phyloP scores from a whole-genome alignment of 495 filamentous ascomycete species.

The Aspergillus affinis region DNA sequence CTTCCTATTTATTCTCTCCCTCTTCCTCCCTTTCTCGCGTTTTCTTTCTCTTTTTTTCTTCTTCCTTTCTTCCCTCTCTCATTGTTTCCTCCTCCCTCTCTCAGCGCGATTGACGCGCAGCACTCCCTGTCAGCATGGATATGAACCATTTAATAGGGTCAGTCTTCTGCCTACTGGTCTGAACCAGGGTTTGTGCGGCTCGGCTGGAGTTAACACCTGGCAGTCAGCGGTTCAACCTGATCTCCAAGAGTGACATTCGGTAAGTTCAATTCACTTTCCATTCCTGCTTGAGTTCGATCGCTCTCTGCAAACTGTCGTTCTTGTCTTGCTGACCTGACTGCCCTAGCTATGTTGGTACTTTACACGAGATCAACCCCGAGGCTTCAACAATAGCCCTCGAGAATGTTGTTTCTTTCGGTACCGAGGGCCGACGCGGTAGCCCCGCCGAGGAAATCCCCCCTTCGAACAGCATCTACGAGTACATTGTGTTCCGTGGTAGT shows the following conservation, averaged over 20 bases:
- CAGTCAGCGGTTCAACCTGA: constrained; percentile 61
- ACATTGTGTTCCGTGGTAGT: constrained; percentile 98
- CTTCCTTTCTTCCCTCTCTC: constrained; percentile 12
- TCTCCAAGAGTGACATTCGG: constrained; percentile 98
- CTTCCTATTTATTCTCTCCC: constrained; percentile 23
- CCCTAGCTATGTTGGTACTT: constrained; percentile 84
- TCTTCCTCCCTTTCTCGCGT: constrained; percentile 8
- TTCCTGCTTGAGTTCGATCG: not conserved
- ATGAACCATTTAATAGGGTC: constrained; percentile 56
- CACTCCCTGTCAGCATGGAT: constrained; percentile 45
- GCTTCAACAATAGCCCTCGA: constrained; percentile 94
- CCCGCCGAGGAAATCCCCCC: constrained; percentile 77
- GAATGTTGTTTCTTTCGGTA: constrained; percentile 88
- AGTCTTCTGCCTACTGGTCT: constrained; percentile 36
- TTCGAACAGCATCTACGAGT: constrained; percentile 88
- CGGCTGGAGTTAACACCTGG: constrained; percentile 47
- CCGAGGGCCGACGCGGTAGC: constrained; percentile 79
- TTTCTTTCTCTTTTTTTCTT: constrained; percentile 7
- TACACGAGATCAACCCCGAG: constrained; percentile 98
- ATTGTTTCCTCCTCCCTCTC: constrained; percentile 19
- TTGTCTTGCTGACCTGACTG: constrained; percentile 19
- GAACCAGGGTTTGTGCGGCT: constrained; percentile 42
- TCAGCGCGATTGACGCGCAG: constrained; percentile 36
- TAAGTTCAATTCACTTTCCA: constrained; percentile 39
- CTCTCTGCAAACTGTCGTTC: not conserved